Evolutionary conservation across 1,139 yeast species (phyloP).

Genomic region (Sugiyamaella xylanicola): DNA sequence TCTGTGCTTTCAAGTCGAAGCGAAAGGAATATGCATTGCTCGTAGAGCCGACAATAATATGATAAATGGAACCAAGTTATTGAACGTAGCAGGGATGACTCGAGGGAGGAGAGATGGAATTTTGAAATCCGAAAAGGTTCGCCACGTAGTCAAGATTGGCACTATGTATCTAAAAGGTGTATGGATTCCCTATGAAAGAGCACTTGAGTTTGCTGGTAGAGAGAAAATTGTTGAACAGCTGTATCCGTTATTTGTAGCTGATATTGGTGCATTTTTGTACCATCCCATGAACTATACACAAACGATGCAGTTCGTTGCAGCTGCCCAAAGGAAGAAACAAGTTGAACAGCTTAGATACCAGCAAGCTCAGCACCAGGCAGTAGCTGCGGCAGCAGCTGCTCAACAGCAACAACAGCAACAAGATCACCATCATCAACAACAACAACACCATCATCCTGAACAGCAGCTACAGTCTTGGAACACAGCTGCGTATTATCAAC

Average conservation of each 20-base stretch:
- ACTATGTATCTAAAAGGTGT: conserved; percentile 96
- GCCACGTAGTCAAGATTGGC: conserved; percentile 92
- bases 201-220: conserved; percentile 81
- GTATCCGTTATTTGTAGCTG: conserved; percentile 85
- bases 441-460: conserved; percentile 1
- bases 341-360: conserved; percentile 32
- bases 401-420: conserved; percentile 23
- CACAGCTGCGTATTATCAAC: conserved; percentile 14
- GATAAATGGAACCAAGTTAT: conserved; percentile 90
- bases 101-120: conserved; percentile 91
- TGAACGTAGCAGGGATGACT: conserved; percentile 90
- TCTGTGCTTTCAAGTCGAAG: conserved; percentile 90
- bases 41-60: conserved; percentile 87
- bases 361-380: conserved; percentile 23
- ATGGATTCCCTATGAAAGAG: conserved; percentile 95
- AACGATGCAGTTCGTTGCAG: conserved; percentile 44
- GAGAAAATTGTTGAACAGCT: conserved; percentile 81
- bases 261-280: conserved; percentile 54
- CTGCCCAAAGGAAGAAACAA: conserved; percentile 41
- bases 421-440: conserved; percentile 17
- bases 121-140: conserved; percentile 76
- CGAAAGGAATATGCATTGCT: conserved; percentile 84
- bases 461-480: conserved; percentile 14
- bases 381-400: conserved; percentile 8
- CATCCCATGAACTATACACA: conserved; percentile 42